Percentiles rank a stretch among this genome's conserved stretches.
phyloP scores from a whole-genome alignment of 1,139 yeast species.

The Scheffersomyces stambukii region DNA sequence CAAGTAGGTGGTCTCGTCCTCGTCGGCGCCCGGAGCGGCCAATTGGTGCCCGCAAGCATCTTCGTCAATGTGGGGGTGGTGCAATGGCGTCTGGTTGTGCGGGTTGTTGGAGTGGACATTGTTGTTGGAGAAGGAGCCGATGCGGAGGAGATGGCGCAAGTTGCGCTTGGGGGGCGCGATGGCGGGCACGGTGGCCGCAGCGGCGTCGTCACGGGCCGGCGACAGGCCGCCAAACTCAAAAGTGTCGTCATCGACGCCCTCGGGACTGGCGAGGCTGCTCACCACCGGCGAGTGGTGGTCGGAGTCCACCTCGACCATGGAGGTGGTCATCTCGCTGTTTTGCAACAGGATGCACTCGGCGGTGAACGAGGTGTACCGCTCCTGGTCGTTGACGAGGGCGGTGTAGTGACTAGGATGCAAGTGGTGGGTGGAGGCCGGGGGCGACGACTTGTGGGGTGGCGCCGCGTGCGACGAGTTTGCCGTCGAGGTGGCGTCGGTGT shows the following conservation, averaged over 20 bases:
- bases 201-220: conserved; percentile 1
- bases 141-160: conserved; percentile 11
- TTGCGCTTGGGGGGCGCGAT: conserved; percentile 5
- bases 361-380: conserved; percentile 28
- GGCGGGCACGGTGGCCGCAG: conserved; percentile 1
- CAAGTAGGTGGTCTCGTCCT: conserved; percentile 7
- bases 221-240: neutral
- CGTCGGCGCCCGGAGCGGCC: conserved; percentile 4
- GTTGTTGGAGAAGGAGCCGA: conserved; percentile 11
- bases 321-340: conserved; percentile 37
- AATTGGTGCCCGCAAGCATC: neutral
- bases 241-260: neutral
- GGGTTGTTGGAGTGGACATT: conserved; percentile 11
- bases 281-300: conserved; percentile 4
- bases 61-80: conserved; percentile 1
- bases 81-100: conserved; percentile 5
- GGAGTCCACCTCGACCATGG: conserved; percentile 13
- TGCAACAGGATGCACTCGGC: conserved; percentile 38
- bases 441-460: neutral
- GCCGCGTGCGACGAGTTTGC: neutral
- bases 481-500: neutral
- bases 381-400: conserved; percentile 5
- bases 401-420: conserved; percentile 4
- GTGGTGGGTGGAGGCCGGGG: conserved; percentile 1
- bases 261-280: too few relatives aligned